Conservation (phyloP, 2,329 filamentous ascomycete genomes). For the Phyllachora maydis region DNA sequence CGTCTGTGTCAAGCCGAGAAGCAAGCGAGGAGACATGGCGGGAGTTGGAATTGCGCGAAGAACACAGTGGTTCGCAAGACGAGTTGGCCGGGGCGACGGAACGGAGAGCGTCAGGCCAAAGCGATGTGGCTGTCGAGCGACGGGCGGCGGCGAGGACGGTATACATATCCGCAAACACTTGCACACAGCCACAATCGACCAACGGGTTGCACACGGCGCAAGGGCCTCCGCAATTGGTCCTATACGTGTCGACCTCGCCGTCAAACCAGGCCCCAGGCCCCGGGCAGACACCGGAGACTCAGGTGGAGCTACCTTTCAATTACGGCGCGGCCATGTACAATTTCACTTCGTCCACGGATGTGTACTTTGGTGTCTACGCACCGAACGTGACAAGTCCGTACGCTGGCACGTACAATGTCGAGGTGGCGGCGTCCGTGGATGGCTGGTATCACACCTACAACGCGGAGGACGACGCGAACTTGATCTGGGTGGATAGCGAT, state of each 20-base stretch:
- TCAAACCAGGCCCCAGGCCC: constrained; percentile 49
- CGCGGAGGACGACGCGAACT: constrained; percentile 25
- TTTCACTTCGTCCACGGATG: constrained; percentile 37
- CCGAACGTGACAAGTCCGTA: constrained; percentile 41
- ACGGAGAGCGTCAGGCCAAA: too few species aligned
- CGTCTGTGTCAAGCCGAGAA: constrained; percentile 23
- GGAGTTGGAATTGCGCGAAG: constrained; percentile 6
- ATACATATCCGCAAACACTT: constrained; percentile 76
- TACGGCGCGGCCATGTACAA: constrained; percentile 51
- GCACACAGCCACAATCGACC: constrained; percentile 47
- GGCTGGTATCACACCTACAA: constrained; percentile 51
- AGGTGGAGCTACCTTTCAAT: constrained; percentile 29
- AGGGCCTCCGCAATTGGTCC: constrained; percentile 48
- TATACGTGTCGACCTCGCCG: constrained; percentile 53
- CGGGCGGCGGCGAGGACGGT: constrained; percentile 20
- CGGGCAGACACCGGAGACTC: constrained; percentile 23
- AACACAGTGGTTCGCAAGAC: constrained; percentile 4
- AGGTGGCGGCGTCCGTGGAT: constrained; percentile 69
- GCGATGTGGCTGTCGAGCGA: too few species aligned
- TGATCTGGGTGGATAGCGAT: constrained; percentile 75
- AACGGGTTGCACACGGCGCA: constrained; percentile 19
- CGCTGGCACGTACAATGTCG: constrained; percentile 52
- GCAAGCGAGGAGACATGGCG: too few species aligned
- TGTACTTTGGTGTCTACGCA: constrained; percentile 62
- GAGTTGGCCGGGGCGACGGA: too few species aligned